Base-by-base conservation (phyloP, 441 rosid genomes). In the Pelargonium fulgidum region DNA sequence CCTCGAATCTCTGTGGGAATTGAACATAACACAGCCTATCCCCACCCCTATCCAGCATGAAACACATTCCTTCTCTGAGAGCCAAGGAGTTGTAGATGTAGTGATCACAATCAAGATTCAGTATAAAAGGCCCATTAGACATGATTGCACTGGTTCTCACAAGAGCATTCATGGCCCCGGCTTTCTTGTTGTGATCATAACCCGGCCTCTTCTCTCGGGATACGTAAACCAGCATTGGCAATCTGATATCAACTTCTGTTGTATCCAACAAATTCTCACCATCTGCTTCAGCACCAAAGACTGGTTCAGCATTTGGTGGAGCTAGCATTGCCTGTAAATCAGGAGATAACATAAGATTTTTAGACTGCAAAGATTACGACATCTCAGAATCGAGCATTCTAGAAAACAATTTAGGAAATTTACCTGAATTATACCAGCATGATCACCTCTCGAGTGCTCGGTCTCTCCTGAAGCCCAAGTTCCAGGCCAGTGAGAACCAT, bases 401-500 rank as follows among this genome's bases (percentile, higher is more conserved):
- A 26, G 33, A 24, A 26, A 26, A 26, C 33, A 26, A 3, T 26
- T 26, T 26, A 26, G 24, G 14, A 20, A 44, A 69, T 36, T 26
- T 82, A 85, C 98, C 93, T 92, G 96, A 69, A 92, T 90, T 73
- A 92, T 82, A 50, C 92, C 92, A 33, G 96, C 95, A 72, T 90
- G 98, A 65, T 90, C 96, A 62, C 96, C 96, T 68, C 80, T 85
- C 0, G 93, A 82, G 67, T 92, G 89, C 4, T 87, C 93, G 11
- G 77, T 24, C 67, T 85, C 90, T 44, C 85, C 86, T 42, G 88
- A 82, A 74, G 73, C 75, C 98, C 96, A 92, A 62, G 95, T 86
- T 68, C 98, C 98, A 7, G 98, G 93, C 95, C 98, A 92, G 50
- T 87, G 98, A 65, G 95, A 85, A 1, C 95, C 93, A 82, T 90